phyloP scores from a whole-genome alignment of 169 alveolate species.

The Prorocentrum cordatum region DNA sequence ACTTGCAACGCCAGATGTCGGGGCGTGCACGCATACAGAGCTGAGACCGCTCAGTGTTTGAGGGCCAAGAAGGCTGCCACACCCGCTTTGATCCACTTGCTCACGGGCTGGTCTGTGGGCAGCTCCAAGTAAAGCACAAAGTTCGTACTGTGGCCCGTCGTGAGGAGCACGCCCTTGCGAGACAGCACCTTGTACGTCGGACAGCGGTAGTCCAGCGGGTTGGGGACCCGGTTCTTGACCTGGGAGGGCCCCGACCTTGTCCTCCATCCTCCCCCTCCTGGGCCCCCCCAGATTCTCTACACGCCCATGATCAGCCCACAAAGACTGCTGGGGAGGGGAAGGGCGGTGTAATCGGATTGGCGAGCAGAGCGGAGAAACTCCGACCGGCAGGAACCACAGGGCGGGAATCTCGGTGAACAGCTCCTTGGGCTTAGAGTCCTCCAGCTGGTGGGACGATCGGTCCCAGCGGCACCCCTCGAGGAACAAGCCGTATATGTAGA shows the following conservation, averaged over 20 bases:
- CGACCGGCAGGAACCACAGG: constrained; percentile 43
- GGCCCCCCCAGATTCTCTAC: too few species aligned
- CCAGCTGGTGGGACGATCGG: constrained; percentile 34
- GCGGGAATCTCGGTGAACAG: constrained; percentile 60
- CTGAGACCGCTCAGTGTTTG: constrained; percentile 70
- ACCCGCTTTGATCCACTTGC: constrained; percentile 89
- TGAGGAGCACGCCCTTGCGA: constrained; percentile 39
- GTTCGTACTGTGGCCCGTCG: constrained; percentile 89
- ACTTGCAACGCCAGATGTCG: too few species aligned
- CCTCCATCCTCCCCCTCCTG: too few species aligned
- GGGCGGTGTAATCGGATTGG: too few species aligned
- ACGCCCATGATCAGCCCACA: too few species aligned
- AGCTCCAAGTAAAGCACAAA: constrained; percentile 86
- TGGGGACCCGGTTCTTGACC: constrained; percentile 27
- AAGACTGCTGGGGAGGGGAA: too few species aligned
- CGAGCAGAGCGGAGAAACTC: neutral
- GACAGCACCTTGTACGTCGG: constrained; percentile 22
- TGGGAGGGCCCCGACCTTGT: too few species aligned
- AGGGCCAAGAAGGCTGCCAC: constrained; percentile 90
- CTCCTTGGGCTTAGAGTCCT: constrained; percentile 49
- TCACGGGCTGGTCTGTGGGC: constrained; percentile 81
- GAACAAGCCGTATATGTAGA: constrained; percentile 58
- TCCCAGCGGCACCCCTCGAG: constrained; percentile 60
- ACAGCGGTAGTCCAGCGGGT: constrained; percentile 36
- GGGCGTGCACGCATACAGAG: too few species aligned